phyloP scores from a whole-genome alignment of 2,329 filamentous ascomycete species.

The Ceratocystiopsis brevicomis region DNA sequence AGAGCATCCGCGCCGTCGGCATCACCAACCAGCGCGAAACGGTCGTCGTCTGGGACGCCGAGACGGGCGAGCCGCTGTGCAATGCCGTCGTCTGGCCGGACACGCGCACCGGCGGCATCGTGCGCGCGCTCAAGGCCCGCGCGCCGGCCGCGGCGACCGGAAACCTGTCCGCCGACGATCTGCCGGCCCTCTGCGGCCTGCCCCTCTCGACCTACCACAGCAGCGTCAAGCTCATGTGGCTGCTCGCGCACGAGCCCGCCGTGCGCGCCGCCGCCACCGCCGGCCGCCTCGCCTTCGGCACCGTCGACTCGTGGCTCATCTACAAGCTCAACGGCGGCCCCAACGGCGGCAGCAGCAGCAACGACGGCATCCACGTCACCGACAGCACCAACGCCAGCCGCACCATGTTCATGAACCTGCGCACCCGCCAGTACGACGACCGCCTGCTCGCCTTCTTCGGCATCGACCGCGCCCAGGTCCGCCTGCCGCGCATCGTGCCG shows the following conservation, averaged over 20 bases:
- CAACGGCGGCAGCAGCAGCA: constrained; percentile 24
- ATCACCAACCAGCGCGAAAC: constrained; percentile 88
- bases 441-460: constrained; percentile 61
- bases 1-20: constrained; percentile 58
- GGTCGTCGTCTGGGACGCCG: constrained; percentile 64
- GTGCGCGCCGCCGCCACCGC: constrained; percentile 61
- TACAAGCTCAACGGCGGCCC: constrained; percentile 65
- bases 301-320: constrained; percentile 74
- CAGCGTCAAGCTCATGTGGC: constrained; percentile 69
- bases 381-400: constrained; percentile 76
- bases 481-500: constrained; percentile 64
- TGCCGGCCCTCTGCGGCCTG: constrained; percentile 56
- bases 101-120: constrained; percentile 53
- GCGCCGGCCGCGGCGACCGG: constrained; percentile 20
- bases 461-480: constrained; percentile 47
- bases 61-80: constrained; percentile 61
- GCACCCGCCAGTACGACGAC: constrained; percentile 63
- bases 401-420: constrained; percentile 89
- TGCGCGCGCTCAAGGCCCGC: constrained; percentile 54
- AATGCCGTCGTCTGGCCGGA: constrained; percentile 87
- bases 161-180: constrained; percentile 33
- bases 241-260: constrained; percentile 50
- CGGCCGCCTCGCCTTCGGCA: constrained; percentile 62
- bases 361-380: constrained; percentile 52
- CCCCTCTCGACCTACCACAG: constrained; percentile 80